These are phyloP conservation scores for Aspergillus intermedius DNA, from an alignment of 2,329 filamentous ascomycete genomes.

Conservation along the genomic window DNA sequence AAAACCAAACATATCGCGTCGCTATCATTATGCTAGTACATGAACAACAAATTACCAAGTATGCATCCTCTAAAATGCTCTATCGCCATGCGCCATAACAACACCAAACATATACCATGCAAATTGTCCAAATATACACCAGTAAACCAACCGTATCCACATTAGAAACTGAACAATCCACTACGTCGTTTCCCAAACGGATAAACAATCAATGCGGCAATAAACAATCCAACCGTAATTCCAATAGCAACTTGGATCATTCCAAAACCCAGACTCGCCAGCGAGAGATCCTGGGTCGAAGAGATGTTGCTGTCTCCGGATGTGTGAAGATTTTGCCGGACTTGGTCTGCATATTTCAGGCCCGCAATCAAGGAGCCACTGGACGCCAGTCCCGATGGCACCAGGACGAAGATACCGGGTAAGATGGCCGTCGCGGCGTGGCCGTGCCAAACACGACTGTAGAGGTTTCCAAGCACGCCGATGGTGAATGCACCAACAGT, in stretches of 20 bases:
- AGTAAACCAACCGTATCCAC: neutral
- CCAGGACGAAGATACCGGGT: slow-evolving; percentile 71
- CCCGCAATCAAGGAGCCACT: slow-evolving; percentile 50
- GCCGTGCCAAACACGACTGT: slow-evolving; percentile 64
- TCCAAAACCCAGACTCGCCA: slow-evolving; percentile 31
- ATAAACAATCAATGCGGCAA: slow-evolving; percentile 35
- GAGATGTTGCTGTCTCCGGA: slow-evolving; percentile 2
- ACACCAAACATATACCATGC: neutral
- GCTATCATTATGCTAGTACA: too few species aligned
- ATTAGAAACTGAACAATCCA: slow-evolving; percentile 32
- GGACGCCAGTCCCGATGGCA: slow-evolving; percentile 53
- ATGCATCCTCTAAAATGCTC: too few species aligned
- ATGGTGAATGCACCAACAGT: slow-evolving; percentile 70
- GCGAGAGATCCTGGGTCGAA: slow-evolving; percentile 12
- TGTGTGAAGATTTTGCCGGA: slow-evolving; percentile 25
- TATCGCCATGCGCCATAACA: neutral
- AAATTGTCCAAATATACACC: too few species aligned
- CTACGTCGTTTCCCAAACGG: slow-evolving; percentile 35
- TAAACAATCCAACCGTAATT: slow-evolving; percentile 35
- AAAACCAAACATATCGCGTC: too few species aligned
- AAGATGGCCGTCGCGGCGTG: slow-evolving; percentile 77
- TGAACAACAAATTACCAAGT: too few species aligned
- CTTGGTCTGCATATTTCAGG: slow-evolving; percentile 49
- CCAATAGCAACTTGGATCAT: slow-evolving; percentile 38
- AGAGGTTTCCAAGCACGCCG: slow-evolving; percentile 69